Base-by-base conservation (phyloP, 257 asterid species). In the Rauvolfia tetraphylla region DNA sequence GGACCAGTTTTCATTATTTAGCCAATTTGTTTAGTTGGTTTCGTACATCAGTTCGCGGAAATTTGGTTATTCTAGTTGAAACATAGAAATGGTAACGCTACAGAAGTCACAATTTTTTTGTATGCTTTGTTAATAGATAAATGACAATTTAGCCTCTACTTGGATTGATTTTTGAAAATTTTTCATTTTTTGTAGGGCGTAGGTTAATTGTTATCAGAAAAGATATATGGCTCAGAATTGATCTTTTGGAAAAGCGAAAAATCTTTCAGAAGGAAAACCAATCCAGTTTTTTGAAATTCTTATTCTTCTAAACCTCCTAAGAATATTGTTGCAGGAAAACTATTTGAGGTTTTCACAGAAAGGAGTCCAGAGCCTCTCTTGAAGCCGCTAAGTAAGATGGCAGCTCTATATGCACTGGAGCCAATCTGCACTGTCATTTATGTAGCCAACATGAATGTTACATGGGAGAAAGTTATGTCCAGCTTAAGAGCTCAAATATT, bases 401-500 rank as follows among this genome's bases (percentile, higher is more conserved):
- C 89, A 66, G 65, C 90, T 76, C 80, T 95, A 67, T 95, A 92
- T 73, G 48, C 88, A 27, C 74, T 91, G 85, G 98, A 95, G 86
- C 98, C 97, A 61, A 87, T 92, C 67, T 91, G 84, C 79, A 92
- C 98, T 8, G 80, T 95, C 63, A 84, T 90, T 61, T 95, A 87
- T 65, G 96, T 91, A 75, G 85, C 82, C 44, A 95, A 92, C 87
- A 92, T 95, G 98, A 95, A 87, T 84, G 75, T 87, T 75, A 90
- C 90, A 72, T 95, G 99, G 98, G 99, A 95, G 92, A 95, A 95
- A 83, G 98, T 92, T 84, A 92, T 95, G 99, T 83, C 97, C 41
- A 91, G 97, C 88, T 85, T 95, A 87, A 85, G 98, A 88, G 97
- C 98, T 85, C 98, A 95, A 76, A 88, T 95, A 79, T 95, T 95